phyloP scores from a whole-genome alignment of 805 yeast genomes.

The Saccharomycopsis schoenii region DNA sequence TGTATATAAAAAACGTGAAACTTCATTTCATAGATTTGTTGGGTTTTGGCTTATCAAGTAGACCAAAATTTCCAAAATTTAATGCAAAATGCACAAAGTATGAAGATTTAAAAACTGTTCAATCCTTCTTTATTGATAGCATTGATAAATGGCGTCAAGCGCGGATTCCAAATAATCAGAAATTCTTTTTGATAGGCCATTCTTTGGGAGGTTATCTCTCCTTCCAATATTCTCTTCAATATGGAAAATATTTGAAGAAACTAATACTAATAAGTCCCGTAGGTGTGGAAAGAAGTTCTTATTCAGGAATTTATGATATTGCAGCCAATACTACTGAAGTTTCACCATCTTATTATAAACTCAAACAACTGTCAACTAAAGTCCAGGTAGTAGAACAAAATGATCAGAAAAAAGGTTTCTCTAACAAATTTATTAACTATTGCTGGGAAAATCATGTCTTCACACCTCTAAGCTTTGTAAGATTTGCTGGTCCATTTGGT shows the following conservation, averaged over 20 bases:
- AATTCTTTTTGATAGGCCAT: slow-evolving; percentile 55
- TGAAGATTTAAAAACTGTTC: slow-evolving; percentile 26
- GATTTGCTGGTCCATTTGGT: slow-evolving; percentile 44
- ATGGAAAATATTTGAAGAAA: slow-evolving; percentile 41
- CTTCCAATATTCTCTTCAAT: slow-evolving; percentile 44
- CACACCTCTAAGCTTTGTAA: slow-evolving; percentile 45
- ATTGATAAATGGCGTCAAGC: slow-evolving; percentile 50
- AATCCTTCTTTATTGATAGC: slow-evolving; percentile 32
- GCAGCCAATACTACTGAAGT: slow-evolving; percentile 1
- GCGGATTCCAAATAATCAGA: slow-evolving; percentile 31
- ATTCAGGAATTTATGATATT: slow-evolving; percentile 9
- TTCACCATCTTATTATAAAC: not conserved
- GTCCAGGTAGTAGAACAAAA: not conserved
- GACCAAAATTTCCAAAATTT: slow-evolving; percentile 32
- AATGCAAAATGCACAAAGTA: slow-evolving; percentile 17
- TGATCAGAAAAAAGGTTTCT: not conserved
- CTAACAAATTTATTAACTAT: slow-evolving; percentile 3
- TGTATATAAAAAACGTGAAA: slow-evolving; percentile 40
- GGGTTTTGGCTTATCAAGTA: slow-evolving; percentile 54
- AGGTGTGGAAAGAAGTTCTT: slow-evolving; percentile 53
- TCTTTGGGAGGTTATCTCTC: slow-evolving; percentile 66
- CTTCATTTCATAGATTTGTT: slow-evolving; percentile 52
- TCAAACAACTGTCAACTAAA: not conserved
- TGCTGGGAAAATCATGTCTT: slow-evolving; percentile 42
- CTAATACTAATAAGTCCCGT: slow-evolving; percentile 60